Evolutionary conservation across 139 green algal genomes (phyloP), one percentile per base, ranked within the genome.

Genomic region (Edaphochlamys debaryana): DNA sequence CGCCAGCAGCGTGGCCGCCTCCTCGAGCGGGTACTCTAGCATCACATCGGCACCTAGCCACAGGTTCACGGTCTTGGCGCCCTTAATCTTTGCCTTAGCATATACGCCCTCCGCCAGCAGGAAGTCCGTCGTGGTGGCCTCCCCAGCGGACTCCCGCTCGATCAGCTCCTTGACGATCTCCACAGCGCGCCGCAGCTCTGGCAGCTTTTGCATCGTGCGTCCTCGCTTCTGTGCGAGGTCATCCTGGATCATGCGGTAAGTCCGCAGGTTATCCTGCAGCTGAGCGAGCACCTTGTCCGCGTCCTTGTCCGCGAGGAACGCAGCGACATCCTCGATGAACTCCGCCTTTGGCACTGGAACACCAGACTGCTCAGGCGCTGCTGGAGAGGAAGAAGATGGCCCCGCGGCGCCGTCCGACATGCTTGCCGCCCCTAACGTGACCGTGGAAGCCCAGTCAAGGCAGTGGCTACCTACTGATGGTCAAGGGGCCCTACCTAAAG

Each of bases 31-130:
- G 68, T 97, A 97, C 85, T 96, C 94, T 40, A 97, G 85, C 94
- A 96, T 96, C 37, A 97, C 91, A 42, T 87, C 89, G 32, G 94
- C 94, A 3, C 94, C 94, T 5, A 97, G 90, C 94, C 94, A 97
- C 32, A 97, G 86, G 83, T 93, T 94, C 42, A 96, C 93, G 40
- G 72, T 79, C 45, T 88, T 73, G 30, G 85, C 73, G 45, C 88
- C 82, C 40, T 88, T 60, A 25, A 96, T 82, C 36, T 76, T 87
- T 17, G 86, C 90, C 56, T 92, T 91, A 37, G 88, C 79, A 69
- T 90, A 95, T 32, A 94, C 92, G 42, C 78, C 86, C 50, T 93
- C 88, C 1, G 86, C 71, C 23, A 96, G 82, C 88, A 94, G 89
- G 70, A 94, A 96, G 88, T 96, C 89, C 20, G 88, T 42, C 6